Evolutionary conservation across 2,329 filamentous ascomycete species (phyloP).

Genomic region (Rhynchosporium graminicola): DNA sequence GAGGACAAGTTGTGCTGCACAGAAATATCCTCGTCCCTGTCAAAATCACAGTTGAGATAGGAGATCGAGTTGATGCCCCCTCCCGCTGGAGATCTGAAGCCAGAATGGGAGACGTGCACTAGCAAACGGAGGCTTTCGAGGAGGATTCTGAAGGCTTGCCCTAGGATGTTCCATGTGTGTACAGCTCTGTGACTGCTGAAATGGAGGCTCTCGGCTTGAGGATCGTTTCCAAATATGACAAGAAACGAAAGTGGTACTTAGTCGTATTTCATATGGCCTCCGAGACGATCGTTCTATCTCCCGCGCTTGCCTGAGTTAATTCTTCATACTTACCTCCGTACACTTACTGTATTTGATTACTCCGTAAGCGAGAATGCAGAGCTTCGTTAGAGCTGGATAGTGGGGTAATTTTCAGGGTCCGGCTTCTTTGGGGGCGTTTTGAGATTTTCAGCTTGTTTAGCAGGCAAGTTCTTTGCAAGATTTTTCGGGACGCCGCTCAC

Average conservation of each 20-base stretch:
- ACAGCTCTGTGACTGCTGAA: constrained; percentile 4
- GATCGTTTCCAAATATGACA: constrained; percentile 10
- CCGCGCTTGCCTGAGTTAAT: constrained; percentile 12
- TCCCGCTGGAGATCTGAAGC: constrained; percentile 26
- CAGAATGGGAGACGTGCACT: constrained; percentile 34
- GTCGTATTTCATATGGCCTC: constrained; percentile 1
- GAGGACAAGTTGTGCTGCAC: constrained; percentile 22
- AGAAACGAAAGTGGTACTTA: constrained; percentile 7
- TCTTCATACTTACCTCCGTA: neutral
- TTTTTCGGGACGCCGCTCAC: constrained; percentile 9
- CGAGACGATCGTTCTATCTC: constrained; percentile 1
- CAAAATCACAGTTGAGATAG: constrained; percentile 11
- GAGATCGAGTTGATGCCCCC: constrained; percentile 17
- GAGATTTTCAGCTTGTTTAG: neutral
- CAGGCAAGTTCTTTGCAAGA: constrained; percentile 12
- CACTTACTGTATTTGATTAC: no score
- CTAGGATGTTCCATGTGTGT: constrained; percentile 27
- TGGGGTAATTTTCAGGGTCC: constrained; percentile 12
- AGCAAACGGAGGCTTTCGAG: constrained; percentile 21
- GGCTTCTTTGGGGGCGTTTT: constrained; percentile 7
- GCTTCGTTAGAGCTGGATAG: constrained; percentile 12
- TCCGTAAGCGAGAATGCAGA: constrained; percentile 10
- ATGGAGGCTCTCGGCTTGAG: constrained; percentile 15
- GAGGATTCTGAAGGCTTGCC: constrained; percentile 9
- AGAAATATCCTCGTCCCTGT: constrained; percentile 26